A percentile compares a stretch with the other conserved stretches of the same genome.
Conservation (phyloP, 441 rosid genomes). For the Gossypium lobatum region DNA sequence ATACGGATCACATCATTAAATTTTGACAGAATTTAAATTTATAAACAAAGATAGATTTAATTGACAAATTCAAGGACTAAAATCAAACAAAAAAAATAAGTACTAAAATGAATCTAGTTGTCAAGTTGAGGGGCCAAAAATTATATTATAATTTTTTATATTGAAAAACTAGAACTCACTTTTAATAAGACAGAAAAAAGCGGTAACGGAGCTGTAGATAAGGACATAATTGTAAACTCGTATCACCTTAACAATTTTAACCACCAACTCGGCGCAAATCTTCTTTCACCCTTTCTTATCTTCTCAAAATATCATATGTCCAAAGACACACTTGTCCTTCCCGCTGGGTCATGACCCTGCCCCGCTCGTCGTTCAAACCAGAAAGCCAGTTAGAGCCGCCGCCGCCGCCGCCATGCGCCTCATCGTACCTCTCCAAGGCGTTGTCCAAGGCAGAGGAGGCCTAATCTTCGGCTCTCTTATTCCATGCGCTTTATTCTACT, state of each 20-base stretch:
- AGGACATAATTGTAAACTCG: not conserved
- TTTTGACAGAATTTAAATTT: too few relatives aligned
- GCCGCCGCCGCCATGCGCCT: conserved; percentile 49
- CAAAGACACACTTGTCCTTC: not conserved
- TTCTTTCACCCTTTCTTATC: not conserved
- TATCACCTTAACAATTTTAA: not conserved
- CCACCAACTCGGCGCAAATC: not conserved
- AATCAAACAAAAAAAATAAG: too few relatives aligned
- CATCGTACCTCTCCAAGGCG: conserved; percentile 63
- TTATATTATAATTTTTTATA: too few relatives aligned
- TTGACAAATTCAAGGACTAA: too few relatives aligned
- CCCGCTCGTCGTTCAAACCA: conserved; percentile 3
- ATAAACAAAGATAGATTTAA: too few relatives aligned
- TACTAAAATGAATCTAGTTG: too few relatives aligned
- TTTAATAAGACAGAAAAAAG: not conserved
- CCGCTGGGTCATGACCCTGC: conserved; percentile 17
- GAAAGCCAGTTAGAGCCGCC: not conserved
- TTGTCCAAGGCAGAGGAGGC: conserved; percentile 85
- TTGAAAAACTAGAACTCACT: too few relatives aligned
- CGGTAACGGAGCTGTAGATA: not conserved
- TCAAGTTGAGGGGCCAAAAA: too few relatives aligned
- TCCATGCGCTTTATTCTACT: conserved; percentile 84
- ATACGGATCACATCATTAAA: too few relatives aligned
- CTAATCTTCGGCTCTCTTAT: conserved; percentile 75
- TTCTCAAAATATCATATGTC: not conserved